A percentile compares a stretch with the other conserved stretches of the same genome.
These are phyloP conservation scores for Suillus hirtellus DNA, from an alignment of 768 basidiomycete species.

Conservation along the genomic window DNA sequence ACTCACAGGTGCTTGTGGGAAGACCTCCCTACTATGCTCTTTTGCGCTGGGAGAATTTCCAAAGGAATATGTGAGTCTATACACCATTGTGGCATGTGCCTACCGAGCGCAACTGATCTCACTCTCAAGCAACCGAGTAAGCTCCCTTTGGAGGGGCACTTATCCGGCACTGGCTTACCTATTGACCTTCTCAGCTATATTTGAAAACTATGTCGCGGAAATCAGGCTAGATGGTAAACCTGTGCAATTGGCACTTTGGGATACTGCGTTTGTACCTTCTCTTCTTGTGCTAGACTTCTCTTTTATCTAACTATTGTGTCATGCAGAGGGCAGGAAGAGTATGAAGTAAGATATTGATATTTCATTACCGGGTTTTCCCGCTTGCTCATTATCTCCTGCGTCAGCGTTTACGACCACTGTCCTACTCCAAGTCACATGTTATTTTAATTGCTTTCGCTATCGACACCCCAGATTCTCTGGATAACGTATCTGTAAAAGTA, in stretches of 20 bases:
- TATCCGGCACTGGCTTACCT: conserved; percentile 4
- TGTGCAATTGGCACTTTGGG: conserved; percentile 96
- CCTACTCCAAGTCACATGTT: conserved; percentile 97
- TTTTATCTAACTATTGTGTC: conserved; percentile 15
- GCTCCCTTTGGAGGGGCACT: conserved; percentile 18
- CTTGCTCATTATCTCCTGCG: conserved; percentile 10
- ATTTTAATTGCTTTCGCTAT: conserved; percentile 97
- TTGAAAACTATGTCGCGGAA: conserved; percentile 99
- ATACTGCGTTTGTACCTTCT: conserved; percentile 83
- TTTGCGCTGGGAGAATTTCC: conserved; percentile 95
- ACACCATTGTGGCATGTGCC: conserved; percentile 9
- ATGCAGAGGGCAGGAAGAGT: conserved; percentile 94
- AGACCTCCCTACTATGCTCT: conserved; percentile 87
- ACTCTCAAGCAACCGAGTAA: conserved; percentile 47
- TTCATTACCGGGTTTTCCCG: not conserved
- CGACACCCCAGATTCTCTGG: conserved; percentile 94
- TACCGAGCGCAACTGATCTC: conserved; percentile 13
- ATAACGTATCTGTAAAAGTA: conserved; percentile 94
- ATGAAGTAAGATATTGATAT: conserved; percentile 62
- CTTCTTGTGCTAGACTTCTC: conserved; percentile 6
- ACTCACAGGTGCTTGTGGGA: conserved; percentile 87
- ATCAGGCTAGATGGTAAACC: conserved; percentile 97
- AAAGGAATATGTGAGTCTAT: conserved; percentile 82
- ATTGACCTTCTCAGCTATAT: conserved; percentile 67
- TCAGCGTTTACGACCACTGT: conserved; percentile 91